Base-by-base conservation (phyloP, 768 basidiomycete species). In the Trametes gibbosa region DNA sequence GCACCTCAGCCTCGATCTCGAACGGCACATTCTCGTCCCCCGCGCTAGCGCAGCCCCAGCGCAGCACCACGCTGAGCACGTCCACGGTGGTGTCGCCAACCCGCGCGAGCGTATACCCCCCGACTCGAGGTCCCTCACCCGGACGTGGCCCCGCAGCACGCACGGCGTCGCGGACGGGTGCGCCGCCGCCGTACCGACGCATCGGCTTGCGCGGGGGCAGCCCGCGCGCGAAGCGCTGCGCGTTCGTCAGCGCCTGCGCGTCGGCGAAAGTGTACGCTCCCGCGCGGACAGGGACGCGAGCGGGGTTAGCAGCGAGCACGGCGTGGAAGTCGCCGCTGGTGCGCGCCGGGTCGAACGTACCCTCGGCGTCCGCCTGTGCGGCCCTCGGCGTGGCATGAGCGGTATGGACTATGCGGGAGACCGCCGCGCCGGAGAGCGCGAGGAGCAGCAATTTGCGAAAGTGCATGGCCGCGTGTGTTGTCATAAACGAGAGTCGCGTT, bases 131-230 rank as follows among this genome's bases (percentile, higher is more conserved):
- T 41, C 48, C 34, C 64, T 27, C 23, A 53, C 42, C 34, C 63
- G 63, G 3, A 39, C 59, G 27, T 35, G 21, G 42, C 24, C 29
- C 35, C 52, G 0, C 56, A 57, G n/a, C 47, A 51, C 41, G 43
- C 40, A 58, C 24, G 49, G 56, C 50, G 42, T 34, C 29, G 54
- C 45, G 52, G 27, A 53, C 61, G 56, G 54, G 24, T 42, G 46
- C 23, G 55, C 46, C 5, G 29, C 12, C 19, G 37, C 29, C 24
- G n/a, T n/a, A n/a, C n/a, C n/a, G n/a, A n/a, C n/a, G 54, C 32
- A 53, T 40, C 16, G 66, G 66, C 53, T 63, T 62, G 53, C 65
- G 65, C 14, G 54, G 66, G 5, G 64, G 42, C 13, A 68, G 62
- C 5, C 66, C 64, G 29, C 58, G 59, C 17, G 60, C 55, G 34